Conservation (phyloP, 306 rosid species). For the peach (Prunus persica) region Prunus_persica_NCBIv2 NC_034016.1:20980501-20981000, state of each 20-base stretch:
- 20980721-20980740: constrained; percentile 16
- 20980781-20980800: not conserved
- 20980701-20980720: constrained; percentile 24
- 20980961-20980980: not conserved
- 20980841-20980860: not conserved
- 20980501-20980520: constrained; percentile 32
- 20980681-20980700: constrained; percentile 7
- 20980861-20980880: not conserved
- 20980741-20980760: not conserved
- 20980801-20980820: constrained; percentile 5
- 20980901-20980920: not conserved
- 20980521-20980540: constrained; percentile 7
- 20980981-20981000: not conserved
- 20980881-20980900: not conserved
- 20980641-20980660: not conserved
- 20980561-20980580: not conserved
- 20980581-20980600: constrained; percentile 15
- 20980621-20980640: constrained; percentile 8
- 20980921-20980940: not conserved
- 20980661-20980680: constrained; percentile 16
- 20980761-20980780: not conserved
- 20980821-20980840: not conserved
- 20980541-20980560: constrained; percentile 25
- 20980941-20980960: not conserved
- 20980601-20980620: constrained; percentile 19